phyloP scores from a whole-genome alignment of 2,329 filamentous ascomycete genomes.

The Venturia effusa region DNA sequence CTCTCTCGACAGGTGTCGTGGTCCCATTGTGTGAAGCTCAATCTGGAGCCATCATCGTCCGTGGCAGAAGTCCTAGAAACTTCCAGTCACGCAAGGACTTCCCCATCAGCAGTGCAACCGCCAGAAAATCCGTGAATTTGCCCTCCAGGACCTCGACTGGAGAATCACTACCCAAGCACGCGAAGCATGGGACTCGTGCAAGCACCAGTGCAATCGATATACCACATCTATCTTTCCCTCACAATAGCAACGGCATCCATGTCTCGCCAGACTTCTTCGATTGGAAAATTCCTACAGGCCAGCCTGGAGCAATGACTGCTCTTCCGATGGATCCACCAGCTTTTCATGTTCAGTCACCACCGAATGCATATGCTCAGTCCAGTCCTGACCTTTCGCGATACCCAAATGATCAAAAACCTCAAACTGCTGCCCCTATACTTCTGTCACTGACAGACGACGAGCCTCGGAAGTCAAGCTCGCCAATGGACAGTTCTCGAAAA shows the following conservation, averaged over 20 bases:
- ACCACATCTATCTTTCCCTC: slow-evolving; percentile 30
- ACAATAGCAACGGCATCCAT: slow-evolving; percentile 28
- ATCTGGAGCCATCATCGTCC: slow-evolving; percentile 86
- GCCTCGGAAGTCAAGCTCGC: slow-evolving; percentile 27
- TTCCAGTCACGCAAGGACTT: slow-evolving; percentile 93
- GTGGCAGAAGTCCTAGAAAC: slow-evolving; percentile 84
- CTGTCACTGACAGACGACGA: slow-evolving; percentile 48
- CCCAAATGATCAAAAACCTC: slow-evolving; percentile 22
- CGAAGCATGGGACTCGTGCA: slow-evolving; percentile 1
- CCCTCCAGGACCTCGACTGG: slow-evolving; percentile 26
- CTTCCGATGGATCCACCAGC: slow-evolving; percentile 29
- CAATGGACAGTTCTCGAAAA: slow-evolving; percentile 15
- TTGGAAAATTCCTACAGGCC: slow-evolving; percentile 30
- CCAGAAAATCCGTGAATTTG: slow-evolving; percentile 12
- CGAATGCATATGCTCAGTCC: slow-evolving; percentile 37
- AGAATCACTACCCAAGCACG: slow-evolving; percentile 15
- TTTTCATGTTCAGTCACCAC: slow-evolving; percentile 19
- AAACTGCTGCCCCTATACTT: slow-evolving; percentile 35
- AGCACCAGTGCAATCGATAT: slow-evolving; percentile 15
- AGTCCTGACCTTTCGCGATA: slow-evolving; percentile 40
- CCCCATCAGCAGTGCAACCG: slow-evolving; percentile 61
- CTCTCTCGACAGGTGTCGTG: slow-evolving; percentile 72
- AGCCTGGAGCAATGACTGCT: slow-evolving; percentile 30
- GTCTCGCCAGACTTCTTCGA: slow-evolving; percentile 32
- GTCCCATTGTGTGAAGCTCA: slow-evolving; percentile 71